Evolutionary conservation across 257 asterid genomes (phyloP), one percentile per base, ranked within the genome.

Genomic region (Solanum virginianum): DNA sequence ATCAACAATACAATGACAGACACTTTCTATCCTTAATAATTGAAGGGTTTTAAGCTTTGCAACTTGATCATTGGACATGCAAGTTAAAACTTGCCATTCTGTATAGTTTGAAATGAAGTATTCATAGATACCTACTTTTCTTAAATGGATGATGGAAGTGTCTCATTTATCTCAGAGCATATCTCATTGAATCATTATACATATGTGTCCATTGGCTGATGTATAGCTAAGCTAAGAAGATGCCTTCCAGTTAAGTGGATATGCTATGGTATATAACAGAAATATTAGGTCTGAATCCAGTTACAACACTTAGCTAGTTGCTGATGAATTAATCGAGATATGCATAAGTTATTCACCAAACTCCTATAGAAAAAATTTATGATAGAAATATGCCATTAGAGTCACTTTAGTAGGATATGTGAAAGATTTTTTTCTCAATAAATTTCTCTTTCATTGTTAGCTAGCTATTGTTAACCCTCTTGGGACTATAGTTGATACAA

Each of bases 61-160:
- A 59, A 87, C 81, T 79, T 53, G 29, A 49, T 72, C 86, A 87
- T 72, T 82, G 45, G 45, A 80, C 26, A 2, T 10, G 18, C 26
- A 66, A 60, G 22, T 69, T 53, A 65, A 18, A 68, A 77, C 65
- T n/a, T 74, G 66, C 65, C 72, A 20, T 60, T 24, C 51, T 87
- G 89, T 84, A 84, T 77, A 85, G 86, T 54, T 59, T 41, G 36
- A 87, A 68, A 43, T 7, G 10, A 79, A 10, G 26, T 53, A 79
- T 18, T 53, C 66, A 68, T 9, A 79, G 63, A 54, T 20, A 79
- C 66, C 65, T 53, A 17, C 54, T 53, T 79, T 79, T 79, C 83
- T 79, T 79, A 54, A 10, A 79, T 79, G 83, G 26, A 79, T 53
- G 60, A 5, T 51, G 65, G 63, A 77, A 77, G 82, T 75, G 62